Percentiles rank a stretch among this genome's conserved stretches.
Evolutionary conservation across 2,329 filamentous ascomycete genomes (phyloP).

Genomic region (Bipolaris bicolor): DNA sequence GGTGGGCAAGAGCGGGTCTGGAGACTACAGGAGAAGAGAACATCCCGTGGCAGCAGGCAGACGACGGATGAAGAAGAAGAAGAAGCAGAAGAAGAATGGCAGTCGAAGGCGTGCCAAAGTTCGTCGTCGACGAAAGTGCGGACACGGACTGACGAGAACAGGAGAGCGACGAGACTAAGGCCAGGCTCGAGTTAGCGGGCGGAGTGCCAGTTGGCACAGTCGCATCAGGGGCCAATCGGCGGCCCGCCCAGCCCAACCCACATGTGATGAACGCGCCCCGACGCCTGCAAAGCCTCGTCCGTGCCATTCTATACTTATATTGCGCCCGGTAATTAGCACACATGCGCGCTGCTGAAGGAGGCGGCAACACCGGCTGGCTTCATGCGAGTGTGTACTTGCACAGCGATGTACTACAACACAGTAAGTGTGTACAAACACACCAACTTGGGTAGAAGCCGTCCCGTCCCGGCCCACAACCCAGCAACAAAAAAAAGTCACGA

Average conservation of each 20-base stretch:
- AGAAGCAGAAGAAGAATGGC: slow-evolving; percentile 17
- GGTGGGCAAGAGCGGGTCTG: slow-evolving; percentile 37
- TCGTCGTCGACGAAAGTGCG: slow-evolving; percentile 25
- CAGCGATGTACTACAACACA: too few species aligned
- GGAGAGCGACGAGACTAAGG: slow-evolving; percentile 19
- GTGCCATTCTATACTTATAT: slow-evolving; percentile 4
- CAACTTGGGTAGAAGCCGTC: too few species aligned
- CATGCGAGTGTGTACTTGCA: not conserved
- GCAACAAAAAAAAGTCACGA: slow-evolving; percentile 9
- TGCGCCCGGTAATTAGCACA: not conserved
- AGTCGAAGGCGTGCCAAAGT: slow-evolving; percentile 22
- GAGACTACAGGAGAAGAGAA: slow-evolving; percentile 37
- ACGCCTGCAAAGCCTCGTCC: slow-evolving; percentile 12
- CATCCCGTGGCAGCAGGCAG: slow-evolving; percentile 42
- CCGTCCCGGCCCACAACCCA: too few species aligned
- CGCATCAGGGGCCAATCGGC: slow-evolving; percentile 11
- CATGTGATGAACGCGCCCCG: slow-evolving; percentile 4
- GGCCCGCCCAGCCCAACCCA: not conserved
- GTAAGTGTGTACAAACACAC: too few species aligned
- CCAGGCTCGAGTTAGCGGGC: slow-evolving; percentile 10
- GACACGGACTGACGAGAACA: slow-evolving; percentile 14
- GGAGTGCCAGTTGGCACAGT: slow-evolving; percentile 13
- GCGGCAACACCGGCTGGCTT: not conserved
- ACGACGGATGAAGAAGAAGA: slow-evolving; percentile 20
- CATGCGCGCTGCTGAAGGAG: not conserved